A percentile compares a stretch with the other conserved stretches of the same genome.
phyloP scores from a whole-genome alignment of 139 green algal genomes.

The Chlamydomonas sp. region DNA sequence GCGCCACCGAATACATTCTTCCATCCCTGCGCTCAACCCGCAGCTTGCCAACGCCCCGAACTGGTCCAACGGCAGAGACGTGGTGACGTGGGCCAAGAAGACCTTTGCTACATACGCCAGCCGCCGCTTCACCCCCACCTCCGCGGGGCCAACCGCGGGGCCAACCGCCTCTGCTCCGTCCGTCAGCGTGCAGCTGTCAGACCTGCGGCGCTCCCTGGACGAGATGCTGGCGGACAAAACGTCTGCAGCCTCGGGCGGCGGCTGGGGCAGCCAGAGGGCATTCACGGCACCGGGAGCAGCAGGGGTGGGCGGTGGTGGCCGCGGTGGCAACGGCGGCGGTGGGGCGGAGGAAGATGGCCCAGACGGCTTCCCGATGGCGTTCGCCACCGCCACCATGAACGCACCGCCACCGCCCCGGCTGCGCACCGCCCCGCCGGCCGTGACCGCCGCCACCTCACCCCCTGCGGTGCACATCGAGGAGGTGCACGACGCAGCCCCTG shows the following conservation, averaged over 20 bases:
- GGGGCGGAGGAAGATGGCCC: background rate
- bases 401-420: background rate
- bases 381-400: background rate
- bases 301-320: background rate
- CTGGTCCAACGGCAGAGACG: slow-evolving; percentile 56
- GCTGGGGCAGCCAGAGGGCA: background rate
- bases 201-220: slow-evolving; percentile 15
- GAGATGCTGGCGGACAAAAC: slow-evolving; percentile 22
- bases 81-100: slow-evolving; percentile 47
- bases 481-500: background rate
- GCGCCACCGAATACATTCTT: background rate
- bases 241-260: background rate
- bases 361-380: background rate
- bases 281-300: background rate
- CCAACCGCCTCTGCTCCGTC: background rate
- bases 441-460: background rate
- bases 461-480: background rate
- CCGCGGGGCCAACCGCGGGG: background rate
- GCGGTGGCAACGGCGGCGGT: background rate
- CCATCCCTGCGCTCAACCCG: background rate
- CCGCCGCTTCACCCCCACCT: slow-evolving; percentile 1
- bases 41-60: slow-evolving; percentile 44
- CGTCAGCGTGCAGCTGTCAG: background rate
- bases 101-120: slow-evolving; percentile 36
- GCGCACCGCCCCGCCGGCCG: no score